These are phyloP conservation scores for Arabidopsis lyrata DNA, from an alignment of 441 rosid species.

Conservation along the genomic window DNA sequence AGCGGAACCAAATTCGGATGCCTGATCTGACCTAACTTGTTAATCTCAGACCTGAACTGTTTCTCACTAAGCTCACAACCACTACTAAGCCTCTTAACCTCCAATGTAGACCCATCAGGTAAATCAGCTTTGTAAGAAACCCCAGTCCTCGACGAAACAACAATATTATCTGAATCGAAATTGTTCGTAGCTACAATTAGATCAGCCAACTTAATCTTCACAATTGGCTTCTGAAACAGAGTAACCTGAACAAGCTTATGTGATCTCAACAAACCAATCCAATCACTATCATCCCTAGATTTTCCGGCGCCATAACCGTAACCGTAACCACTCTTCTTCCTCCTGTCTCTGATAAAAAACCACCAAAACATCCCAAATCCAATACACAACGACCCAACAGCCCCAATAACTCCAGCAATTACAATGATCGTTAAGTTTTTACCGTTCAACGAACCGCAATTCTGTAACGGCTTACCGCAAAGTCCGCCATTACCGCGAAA, in stretches of 20 bases:
- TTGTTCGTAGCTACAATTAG: slow-evolving; percentile 56
- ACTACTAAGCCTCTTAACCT: slow-evolving; percentile 60
- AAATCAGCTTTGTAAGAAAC: slow-evolving; percentile 63
- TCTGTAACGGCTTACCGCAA: slow-evolving; percentile 64
- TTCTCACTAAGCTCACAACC: slow-evolving; percentile 60
- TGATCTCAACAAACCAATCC: slow-evolving; percentile 66
- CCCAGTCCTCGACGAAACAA: slow-evolving; percentile 61
- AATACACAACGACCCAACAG: slow-evolving; percentile 51
- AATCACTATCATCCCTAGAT: slow-evolving; percentile 56
- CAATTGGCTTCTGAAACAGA: slow-evolving; percentile 71
- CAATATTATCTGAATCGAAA: slow-evolving; percentile 52
- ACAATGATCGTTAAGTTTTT: slow-evolving; percentile 59
- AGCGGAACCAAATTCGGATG: slow-evolving; percentile 80
- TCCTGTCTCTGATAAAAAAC: slow-evolving; percentile 51
- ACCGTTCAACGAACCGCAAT: slow-evolving; percentile 59
- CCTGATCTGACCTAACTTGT: slow-evolving; percentile 60
- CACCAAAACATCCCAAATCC: slow-evolving; percentile 71
- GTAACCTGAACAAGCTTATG: slow-evolving; percentile 71
- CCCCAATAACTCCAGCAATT: slow-evolving; percentile 66
- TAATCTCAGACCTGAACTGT: slow-evolving; percentile 66
- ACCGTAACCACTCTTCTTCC: slow-evolving; percentile 42
- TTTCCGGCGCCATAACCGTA: slow-evolving; percentile 46
- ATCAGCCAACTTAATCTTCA: slow-evolving; percentile 65
- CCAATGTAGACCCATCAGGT: slow-evolving; percentile 70
- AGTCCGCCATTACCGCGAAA: slow-evolving; percentile 57